Percentiles rank a stretch among this genome's conserved stretches.
Conservation (phyloP, 768 basidiomycete genomes). For the Leccinum subgranulosum region DNA sequence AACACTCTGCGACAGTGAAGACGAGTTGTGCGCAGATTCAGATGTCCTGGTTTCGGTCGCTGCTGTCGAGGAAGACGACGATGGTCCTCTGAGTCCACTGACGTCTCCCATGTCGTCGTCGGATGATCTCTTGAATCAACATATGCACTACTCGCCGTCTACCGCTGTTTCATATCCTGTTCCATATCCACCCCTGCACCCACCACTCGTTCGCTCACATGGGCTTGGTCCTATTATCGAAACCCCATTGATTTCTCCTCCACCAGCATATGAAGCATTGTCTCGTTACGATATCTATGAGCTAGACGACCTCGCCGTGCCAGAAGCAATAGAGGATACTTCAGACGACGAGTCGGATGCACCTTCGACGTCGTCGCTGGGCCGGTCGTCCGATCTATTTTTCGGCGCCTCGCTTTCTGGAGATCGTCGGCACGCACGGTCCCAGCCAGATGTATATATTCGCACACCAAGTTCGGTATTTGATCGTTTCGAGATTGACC, state of each 20-base stretch:
- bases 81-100: slow-evolving; percentile 52
- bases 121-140: slow-evolving; percentile 62
- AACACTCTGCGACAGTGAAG: slow-evolving; percentile 67
- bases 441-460: slow-evolving; percentile 59
- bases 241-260: slow-evolving; percentile 41
- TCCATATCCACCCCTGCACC: slow-evolving; percentile 62
- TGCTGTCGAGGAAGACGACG: slow-evolving; percentile 61
- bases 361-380: slow-evolving; percentile 57
- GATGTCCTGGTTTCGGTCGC: slow-evolving; percentile 46
- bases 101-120: slow-evolving; percentile 74
- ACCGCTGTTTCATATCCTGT: slow-evolving; percentile 56
- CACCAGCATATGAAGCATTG: slow-evolving; percentile 46
- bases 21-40: slow-evolving; percentile 48
- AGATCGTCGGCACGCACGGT: slow-evolving; percentile 48
- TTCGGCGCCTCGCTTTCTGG: slow-evolving; percentile 48
- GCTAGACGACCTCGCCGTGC: slow-evolving; percentile 65
- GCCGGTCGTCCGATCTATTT: slow-evolving; percentile 55
- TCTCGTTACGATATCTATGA: slow-evolving; percentile 64
- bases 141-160: slow-evolving; percentile 46
- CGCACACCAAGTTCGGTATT: slow-evolving; percentile 57
- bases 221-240: slow-evolving; percentile 43
- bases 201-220: slow-evolving; percentile 54
- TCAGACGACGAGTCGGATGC: slow-evolving; percentile 85
- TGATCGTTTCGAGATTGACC: slow-evolving; percentile 65
- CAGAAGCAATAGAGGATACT: slow-evolving; percentile 79